A percentile compares a stretch with the other conserved stretches of the same genome.
These are phyloP conservation scores for Anethum foeniculum DNA, from an alignment of 140 eudicot species.

Conservation along the genomic window DNA sequence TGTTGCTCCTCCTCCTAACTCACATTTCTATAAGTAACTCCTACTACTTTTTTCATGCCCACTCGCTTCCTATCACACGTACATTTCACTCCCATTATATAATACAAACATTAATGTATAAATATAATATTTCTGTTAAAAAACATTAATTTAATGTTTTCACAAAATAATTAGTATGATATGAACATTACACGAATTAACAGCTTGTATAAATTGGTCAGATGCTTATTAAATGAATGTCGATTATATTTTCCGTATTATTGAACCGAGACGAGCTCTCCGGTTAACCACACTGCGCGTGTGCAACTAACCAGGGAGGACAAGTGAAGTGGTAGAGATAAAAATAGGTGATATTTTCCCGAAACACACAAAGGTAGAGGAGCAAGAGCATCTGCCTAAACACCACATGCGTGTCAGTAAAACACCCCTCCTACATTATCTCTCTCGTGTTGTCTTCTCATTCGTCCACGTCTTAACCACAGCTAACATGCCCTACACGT, in stretches of 20 bases:
- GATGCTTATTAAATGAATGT: too few relatives aligned
- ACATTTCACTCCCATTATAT: background rate
- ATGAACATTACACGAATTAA: too few relatives aligned
- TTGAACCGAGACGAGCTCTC: too few relatives aligned
- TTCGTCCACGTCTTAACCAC: constrained; percentile 54
- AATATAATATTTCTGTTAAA: too few relatives aligned
- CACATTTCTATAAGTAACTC: background rate
- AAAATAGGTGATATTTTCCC: background rate
- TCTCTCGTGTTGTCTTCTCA: constrained; percentile 21
- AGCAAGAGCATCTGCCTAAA: constrained; percentile 1
- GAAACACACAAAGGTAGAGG: background rate
- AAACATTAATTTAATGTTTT: too few relatives aligned
- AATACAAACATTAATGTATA: too few relatives aligned
- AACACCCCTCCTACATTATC: constrained; percentile 7
- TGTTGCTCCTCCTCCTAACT: background rate
- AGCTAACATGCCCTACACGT: constrained; percentile 37
- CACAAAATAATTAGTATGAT: too few relatives aligned
- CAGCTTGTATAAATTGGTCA: too few relatives aligned
- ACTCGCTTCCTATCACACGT: background rate
- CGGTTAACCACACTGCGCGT: constrained; percentile 1
- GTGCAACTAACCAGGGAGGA: background rate
- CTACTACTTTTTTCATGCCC: background rate
- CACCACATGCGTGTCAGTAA: constrained; percentile 73
- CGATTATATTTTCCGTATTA: too few relatives aligned
- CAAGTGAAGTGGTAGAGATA: background rate